These are phyloP conservation scores for Arthrobotrys megalospora DNA, from an alignment of 2,329 filamentous ascomycete genomes.

Conservation along the genomic window DNA sequence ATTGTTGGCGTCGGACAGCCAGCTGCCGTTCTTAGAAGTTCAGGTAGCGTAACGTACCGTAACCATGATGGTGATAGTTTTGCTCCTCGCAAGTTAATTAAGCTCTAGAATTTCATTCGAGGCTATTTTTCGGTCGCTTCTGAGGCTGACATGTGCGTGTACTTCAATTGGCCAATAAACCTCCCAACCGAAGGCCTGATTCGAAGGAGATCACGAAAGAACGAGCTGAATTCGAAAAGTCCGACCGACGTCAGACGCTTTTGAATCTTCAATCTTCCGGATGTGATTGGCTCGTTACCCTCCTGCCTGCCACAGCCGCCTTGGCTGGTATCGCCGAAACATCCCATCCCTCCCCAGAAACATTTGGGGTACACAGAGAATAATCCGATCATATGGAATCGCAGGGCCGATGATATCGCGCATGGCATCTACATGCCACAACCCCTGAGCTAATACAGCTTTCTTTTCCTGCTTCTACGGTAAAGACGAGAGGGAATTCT, in stretches of 20 bases:
- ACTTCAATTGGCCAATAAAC: neutral
- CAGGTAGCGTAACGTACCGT: neutral
- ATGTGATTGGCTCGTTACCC: constrained; percentile 28
- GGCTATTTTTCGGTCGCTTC: neutral
- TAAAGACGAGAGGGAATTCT: neutral
- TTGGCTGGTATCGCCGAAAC: constrained; percentile 22
- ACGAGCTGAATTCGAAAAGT: constrained; percentile 24
- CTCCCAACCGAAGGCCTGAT: neutral
- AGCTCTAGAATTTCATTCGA: neutral
- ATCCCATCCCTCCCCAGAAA: neutral
- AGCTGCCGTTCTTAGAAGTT: neutral
- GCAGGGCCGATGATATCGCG: constrained; percentile 10
- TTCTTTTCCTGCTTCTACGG: neutral
- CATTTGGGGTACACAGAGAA: neutral
- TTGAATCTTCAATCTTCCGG: neutral
- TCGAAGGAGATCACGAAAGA: neutral
- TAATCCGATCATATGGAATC: constrained; percentile 12
- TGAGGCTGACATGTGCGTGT: constrained; percentile 2
- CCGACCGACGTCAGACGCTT: constrained; percentile 10
- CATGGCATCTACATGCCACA: constrained; percentile 25
- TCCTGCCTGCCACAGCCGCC: constrained; percentile 29
- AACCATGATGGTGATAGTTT: neutral
- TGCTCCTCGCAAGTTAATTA: no score
- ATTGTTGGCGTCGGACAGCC: neutral
- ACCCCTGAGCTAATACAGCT: constrained; percentile 4